phyloP scores from a whole-genome alignment of 2,329 filamentous ascomycete genomes.

The Ascomycota sp. region DNA sequence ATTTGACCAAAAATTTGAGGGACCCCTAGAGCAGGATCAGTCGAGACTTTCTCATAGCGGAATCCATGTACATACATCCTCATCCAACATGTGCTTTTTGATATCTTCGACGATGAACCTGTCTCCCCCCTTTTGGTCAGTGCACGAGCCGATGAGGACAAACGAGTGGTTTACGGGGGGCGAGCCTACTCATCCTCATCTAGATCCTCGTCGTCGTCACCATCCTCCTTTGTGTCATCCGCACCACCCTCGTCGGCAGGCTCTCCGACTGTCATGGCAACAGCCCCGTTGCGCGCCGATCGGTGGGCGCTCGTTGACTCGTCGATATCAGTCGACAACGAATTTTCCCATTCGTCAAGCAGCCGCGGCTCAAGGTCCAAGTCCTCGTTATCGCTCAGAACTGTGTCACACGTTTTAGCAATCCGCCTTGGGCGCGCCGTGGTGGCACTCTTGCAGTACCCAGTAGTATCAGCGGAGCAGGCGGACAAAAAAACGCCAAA shows the following conservation, averaged over 20 bases:
- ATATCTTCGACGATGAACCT: conserved; percentile 63
- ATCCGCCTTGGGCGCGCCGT: conserved; percentile 3
- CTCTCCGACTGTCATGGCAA: conserved; percentile 2
- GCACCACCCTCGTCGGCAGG: conserved; percentile 10
- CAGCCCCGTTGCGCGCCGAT: conserved; percentile 1
- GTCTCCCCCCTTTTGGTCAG: background rate
- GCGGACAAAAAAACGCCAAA: background rate
- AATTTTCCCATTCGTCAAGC: conserved; percentile 4
- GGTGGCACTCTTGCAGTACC: background rate
- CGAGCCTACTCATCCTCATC: conserved; percentile 22
- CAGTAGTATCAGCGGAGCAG: background rate
- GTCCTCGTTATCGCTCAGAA: conserved; percentile 16
- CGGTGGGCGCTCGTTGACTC: background rate
- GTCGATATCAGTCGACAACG: conserved; percentile 1
- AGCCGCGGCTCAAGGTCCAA: conserved; percentile 11
- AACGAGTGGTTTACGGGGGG: too few relatives aligned
- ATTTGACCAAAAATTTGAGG: conserved; percentile 53
- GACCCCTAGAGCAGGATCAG: conserved; percentile 18
- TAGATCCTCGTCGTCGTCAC: conserved; percentile 16
- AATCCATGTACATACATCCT: conserved; percentile 21
- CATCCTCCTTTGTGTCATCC: conserved; percentile 14
- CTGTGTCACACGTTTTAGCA: conserved; percentile 9
- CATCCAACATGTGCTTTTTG: conserved; percentile 39
- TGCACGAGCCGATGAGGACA: conserved; percentile 6
- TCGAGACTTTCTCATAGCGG: background rate